phyloP scores from a whole-genome alignment of 1,284 basidiomycete genomes.

The Ceratorhiza oryzae-sativae region DNA sequence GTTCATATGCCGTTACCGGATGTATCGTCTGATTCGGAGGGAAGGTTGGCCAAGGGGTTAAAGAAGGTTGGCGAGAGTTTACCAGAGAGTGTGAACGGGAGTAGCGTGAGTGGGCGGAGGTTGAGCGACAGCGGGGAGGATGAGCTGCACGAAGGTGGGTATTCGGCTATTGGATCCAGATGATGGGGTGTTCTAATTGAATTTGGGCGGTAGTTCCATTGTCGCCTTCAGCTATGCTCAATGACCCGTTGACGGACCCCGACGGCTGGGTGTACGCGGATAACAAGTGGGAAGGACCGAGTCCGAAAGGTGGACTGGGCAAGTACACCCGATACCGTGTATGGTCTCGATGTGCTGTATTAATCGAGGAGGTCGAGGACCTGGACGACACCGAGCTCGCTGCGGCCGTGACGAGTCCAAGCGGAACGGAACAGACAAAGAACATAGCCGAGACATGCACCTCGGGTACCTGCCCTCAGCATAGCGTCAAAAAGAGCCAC shows the following conservation, averaged over 20 bases:
- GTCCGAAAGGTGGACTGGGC: slow-evolving; percentile 81
- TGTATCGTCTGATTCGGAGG: slow-evolving; percentile 27
- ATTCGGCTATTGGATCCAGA: not conserved
- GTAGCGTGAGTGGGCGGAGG: slow-evolving; percentile 11
- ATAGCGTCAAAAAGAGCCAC: slow-evolving; percentile 1
- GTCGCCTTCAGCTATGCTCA: slow-evolving; percentile 38
- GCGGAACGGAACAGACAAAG: not conserved
- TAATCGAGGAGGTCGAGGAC: slow-evolving; percentile 67
- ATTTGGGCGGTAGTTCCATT: not conserved
- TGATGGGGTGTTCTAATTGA: not conserved
- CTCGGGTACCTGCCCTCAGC: not conserved
- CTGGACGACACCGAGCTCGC: slow-evolving; percentile 5
- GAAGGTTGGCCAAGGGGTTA: slow-evolving; percentile 26
- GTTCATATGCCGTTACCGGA: slow-evolving; percentile 19
- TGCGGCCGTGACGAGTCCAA: not conserved
- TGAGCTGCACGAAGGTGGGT: slow-evolving; percentile 1
- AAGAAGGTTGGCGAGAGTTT: slow-evolving; percentile 40
- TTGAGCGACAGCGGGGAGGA: slow-evolving; percentile 15
- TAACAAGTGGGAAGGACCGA: slow-evolving; percentile 92
- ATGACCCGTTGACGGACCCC: slow-evolving; percentile 70
- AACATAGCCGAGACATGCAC: not conserved
- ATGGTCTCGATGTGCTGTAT: slow-evolving; percentile 83
- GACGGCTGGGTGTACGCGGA: slow-evolving; percentile 96
- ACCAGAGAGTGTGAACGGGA: slow-evolving; percentile 24
- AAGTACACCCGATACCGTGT: slow-evolving; percentile 87